Evolutionary conservation across 768 basidiomycete genomes (phyloP), one percentile per base, ranked within the genome.

Genomic region (Lactifluus volemus): DNA sequence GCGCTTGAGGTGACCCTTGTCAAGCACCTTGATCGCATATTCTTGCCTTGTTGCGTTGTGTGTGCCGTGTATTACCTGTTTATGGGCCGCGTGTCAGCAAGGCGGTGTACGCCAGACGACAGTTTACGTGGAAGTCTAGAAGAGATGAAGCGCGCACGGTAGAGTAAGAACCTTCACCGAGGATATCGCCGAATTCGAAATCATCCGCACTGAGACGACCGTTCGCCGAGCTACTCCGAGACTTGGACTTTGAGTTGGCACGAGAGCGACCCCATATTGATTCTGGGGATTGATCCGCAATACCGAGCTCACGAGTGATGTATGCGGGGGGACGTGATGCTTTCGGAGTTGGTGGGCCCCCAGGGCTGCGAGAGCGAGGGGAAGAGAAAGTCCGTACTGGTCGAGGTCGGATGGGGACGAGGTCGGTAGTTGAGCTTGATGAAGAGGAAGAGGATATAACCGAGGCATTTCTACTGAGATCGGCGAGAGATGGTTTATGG

Each of bases 141-240:
- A 54, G 45, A 15, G n/a, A 53, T 29, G 12, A 41, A 5, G 25
- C 25, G 78, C 84, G 68, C 70, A 89, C 90, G 7, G 85, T 87
- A 21, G 88, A 90, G 70, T 89, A 92, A 10, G 88, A 88, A 19
- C 90, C 90, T 69, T 89, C 87, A 19, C 89, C 89, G 3, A 92
- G 77, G n/a, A 82, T 79, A 36, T 82, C 77, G 4, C 85, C 84
- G 67, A 91, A 87, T 59, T 82, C 79, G 68, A 90, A 90, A 72
- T 91, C 88, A 50, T 83, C 80, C 0, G 79, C 76, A 1, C 78
- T 75, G 34, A 74, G 62, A 49, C 78, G 73, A 25, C 73, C 75
- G 66, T 77, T 79, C 5, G 76, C 75, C 30, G 79, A 80, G 55
- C 74, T 77, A 50, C 77, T 81, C 49, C 76, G 74, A 15, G 79